Evolutionary conservation across 176 grass and related monocot genomes (phyloP).

Genomic region (Themeda triandra): DNA sequence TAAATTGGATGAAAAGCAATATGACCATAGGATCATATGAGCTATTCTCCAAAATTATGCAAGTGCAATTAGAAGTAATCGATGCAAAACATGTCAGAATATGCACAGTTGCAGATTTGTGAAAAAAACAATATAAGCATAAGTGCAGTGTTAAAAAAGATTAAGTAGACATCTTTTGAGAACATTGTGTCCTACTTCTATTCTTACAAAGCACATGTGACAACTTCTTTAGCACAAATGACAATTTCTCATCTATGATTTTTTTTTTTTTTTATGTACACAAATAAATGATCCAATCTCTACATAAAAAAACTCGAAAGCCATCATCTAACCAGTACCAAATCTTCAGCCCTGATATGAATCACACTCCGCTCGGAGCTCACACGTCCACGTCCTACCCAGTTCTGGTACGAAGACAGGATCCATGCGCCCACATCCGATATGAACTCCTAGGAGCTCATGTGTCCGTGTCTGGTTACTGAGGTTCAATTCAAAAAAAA

Average conservation of each 20-base stretch:
- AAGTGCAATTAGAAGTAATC: neutral
- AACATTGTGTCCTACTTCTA: neutral
- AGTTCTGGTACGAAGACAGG: too few species aligned
- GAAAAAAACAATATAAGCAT: neutral
- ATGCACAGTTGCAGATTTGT: neutral
- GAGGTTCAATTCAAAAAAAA: too few species aligned
- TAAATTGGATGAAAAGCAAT: neutral
- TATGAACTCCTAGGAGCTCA: too few species aligned
- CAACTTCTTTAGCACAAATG: neutral
- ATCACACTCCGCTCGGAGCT: too few species aligned
- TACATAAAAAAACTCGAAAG: too few species aligned
- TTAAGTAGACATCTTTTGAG: neutral
- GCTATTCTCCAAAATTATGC: neutral
- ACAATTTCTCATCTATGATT: neutral
- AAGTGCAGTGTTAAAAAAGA: neutral
- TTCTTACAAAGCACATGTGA: neutral
- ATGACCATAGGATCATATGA: neutral
- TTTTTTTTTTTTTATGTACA: neutral
- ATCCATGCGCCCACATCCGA: too few species aligned
- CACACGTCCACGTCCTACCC: too few species aligned
- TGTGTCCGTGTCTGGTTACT: too few species aligned
- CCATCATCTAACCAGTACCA: too few species aligned
- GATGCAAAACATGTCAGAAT: neutral
- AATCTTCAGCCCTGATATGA: too few species aligned
- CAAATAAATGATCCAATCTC: neutral